Percentiles rank a stretch among this genome's conserved stretches.
These are phyloP conservation scores for Postia placenta DNA, from an alignment of 768 basidiomycete genomes.

Conservation along the genomic window DNA sequence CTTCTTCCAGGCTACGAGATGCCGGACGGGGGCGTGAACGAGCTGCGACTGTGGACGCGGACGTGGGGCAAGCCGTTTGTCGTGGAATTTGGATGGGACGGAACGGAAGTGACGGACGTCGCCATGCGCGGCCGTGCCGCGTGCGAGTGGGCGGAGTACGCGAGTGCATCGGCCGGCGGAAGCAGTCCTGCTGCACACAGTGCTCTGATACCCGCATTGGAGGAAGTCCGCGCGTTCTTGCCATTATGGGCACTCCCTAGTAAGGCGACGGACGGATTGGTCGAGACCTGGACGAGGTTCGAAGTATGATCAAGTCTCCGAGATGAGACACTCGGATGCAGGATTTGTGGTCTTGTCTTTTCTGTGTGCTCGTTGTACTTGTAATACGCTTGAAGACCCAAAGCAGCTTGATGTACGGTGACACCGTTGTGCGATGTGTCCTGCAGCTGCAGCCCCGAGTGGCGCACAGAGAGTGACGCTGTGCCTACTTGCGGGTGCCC, in stretches of 20 bases:
- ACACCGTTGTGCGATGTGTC: too few species aligned
- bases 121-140: conserved; percentile 39
- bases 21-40: conserved; percentile 28
- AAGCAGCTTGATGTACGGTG: too few species aligned
- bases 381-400: too few species aligned
- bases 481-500: too few species aligned
- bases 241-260: conserved; percentile 64
- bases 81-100: conserved; percentile 48
- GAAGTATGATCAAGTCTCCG: conserved; percentile 20
- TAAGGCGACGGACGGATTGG: conserved; percentile 50
- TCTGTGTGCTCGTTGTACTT: too few species aligned
- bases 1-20: conserved; percentile 30
- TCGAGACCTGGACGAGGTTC: conserved; percentile 43
- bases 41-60: conserved; percentile 55
- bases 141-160: conserved; percentile 67
- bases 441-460: too few species aligned
- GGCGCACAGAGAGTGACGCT: too few species aligned
- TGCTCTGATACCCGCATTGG: conserved; percentile 59
- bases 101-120: not conserved
- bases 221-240: conserved; percentile 58
- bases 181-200: conserved; percentile 13
- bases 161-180: conserved; percentile 43
- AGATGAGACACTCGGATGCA: too few species aligned
- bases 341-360: too few species aligned
- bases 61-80: conserved; percentile 48